Evolutionary conservation across 805 yeast species (phyloP), one percentile per base, ranked within the genome.

Genomic region (Candida ulmi): DNA sequence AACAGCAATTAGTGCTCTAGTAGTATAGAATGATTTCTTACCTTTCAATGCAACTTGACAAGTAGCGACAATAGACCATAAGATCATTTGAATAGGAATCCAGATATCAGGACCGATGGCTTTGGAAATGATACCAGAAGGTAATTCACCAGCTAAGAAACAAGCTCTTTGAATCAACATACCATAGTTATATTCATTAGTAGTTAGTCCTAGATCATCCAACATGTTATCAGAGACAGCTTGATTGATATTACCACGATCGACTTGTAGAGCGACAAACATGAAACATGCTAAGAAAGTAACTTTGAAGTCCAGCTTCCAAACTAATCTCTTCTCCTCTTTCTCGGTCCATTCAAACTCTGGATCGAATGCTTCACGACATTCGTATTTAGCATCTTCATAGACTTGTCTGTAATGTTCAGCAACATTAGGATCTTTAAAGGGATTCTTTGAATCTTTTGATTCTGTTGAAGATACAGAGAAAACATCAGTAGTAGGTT

Each of bases 91-190:
- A 26, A 65, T 52, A 3, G 85, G 84, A 41, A 79, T 68, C 70
- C 80, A 77, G 15, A 65, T 51, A 52, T 79, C 85, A 4, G 83
- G 74, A 5, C 87, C 87, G 26, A 80, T 39, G 36, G 63, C 66
- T 54, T 81, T 80, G 17, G 83, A 73, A 23, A 80, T 62, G 45
- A 80, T 62, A 52, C 78, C 83, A 2, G 83, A 77, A 0, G 86
- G 87, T 11, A 80, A 55, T 54, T 80, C 86, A 12, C 82, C 78
- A 37, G 78, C 54, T 45, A 80, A 80, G 30, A 69, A 62, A 4
- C 73, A 60, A 17, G 33, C 13, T 40, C 65, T 66, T 47, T 70
- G 71, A 16, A 80, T 65, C 8, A 78, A 74, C 44, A 66, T 72
- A 16, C 85, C 87, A 17, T 63, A 53, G 54, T 81, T 81, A 54